Evolutionary conservation across 2,329 filamentous ascomycete species (phyloP).

Genomic region (Alternaria sp.): DNA sequence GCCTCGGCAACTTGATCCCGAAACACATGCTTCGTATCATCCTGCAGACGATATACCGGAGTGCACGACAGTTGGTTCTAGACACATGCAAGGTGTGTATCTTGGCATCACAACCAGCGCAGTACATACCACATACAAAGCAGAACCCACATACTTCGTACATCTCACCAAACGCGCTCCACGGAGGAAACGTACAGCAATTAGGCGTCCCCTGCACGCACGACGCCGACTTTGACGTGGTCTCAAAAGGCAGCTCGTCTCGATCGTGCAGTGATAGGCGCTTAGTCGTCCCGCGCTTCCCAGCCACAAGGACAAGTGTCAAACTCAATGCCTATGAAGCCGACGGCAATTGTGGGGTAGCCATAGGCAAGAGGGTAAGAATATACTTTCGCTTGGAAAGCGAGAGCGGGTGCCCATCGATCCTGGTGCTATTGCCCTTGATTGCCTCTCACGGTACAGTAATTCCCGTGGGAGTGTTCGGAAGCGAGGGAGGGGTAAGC

Average conservation of each 20-base stretch:
- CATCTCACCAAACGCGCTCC: conserved; percentile 1
- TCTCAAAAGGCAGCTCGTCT: conserved; percentile 1
- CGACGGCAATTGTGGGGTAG: conserved; percentile 14
- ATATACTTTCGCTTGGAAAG: conserved; percentile 5
- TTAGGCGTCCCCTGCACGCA: conserved; percentile 9
- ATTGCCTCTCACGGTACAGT: conserved; percentile 1
- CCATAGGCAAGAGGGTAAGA: neutral
- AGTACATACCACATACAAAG: conserved; percentile 4
- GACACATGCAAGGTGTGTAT: conserved; percentile 6
- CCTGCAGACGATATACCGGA: conserved; percentile 8
- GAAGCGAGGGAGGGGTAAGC: conserved; percentile 18
- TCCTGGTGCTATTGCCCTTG: conserved; percentile 9
- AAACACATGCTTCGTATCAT: conserved; percentile 4
- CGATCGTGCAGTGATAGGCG: conserved; percentile 8
- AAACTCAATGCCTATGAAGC: conserved; percentile 6
- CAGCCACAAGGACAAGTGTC: conserved; percentile 17
- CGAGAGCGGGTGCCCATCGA: neutral
- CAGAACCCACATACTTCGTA: neutral
- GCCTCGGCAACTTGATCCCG: neutral
- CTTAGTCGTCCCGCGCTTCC: conserved; percentile 9
- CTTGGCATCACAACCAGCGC: conserved; percentile 11
- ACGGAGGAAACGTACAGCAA: neutral
- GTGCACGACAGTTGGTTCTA: conserved; percentile 6
- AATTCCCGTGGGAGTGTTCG: conserved; percentile 6
- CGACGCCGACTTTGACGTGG: conserved; percentile 4